Conservation (phyloP, 2,329 filamentous ascomycete genomes). For the Xylariaceae sp. region DNA sequence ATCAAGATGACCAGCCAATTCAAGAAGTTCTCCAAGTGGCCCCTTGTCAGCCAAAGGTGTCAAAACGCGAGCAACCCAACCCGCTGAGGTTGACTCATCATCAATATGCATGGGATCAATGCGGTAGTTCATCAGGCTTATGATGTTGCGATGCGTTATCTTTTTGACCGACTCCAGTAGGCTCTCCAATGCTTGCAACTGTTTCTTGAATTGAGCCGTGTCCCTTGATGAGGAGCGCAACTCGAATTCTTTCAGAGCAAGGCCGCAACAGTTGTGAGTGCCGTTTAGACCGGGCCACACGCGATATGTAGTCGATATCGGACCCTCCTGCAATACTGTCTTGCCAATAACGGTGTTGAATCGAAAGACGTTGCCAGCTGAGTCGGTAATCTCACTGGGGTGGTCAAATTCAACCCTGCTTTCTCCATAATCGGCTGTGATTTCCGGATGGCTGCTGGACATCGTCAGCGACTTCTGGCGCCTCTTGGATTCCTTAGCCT, state of each 20-base stretch:
- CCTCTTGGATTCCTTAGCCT: slow-evolving; percentile 68
- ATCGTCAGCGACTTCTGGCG: slow-evolving; percentile 59
- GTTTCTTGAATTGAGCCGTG: slow-evolving; percentile 71
- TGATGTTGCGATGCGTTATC: slow-evolving; percentile 76
- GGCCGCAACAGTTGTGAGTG: slow-evolving; percentile 62
- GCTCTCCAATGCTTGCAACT: slow-evolving; percentile 77
- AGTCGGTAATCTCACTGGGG: slow-evolving; percentile 67
- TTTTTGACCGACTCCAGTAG: slow-evolving; percentile 78
- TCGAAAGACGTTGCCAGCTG: slow-evolving; percentile 65
- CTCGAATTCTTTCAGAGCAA: slow-evolving; percentile 76
- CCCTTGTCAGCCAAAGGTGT: slow-evolving; percentile 82
- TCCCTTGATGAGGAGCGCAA: slow-evolving; percentile 66
- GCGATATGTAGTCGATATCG: slow-evolving; percentile 72
- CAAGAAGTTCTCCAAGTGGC: slow-evolving; percentile 80
- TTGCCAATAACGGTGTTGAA: slow-evolving; percentile 78
- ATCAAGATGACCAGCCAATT: slow-evolving; percentile 76
- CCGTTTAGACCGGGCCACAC: slow-evolving; percentile 71
- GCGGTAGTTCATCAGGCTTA: slow-evolving; percentile 83
- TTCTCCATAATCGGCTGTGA: slow-evolving; percentile 42
- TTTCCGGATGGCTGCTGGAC: slow-evolving; percentile 46
- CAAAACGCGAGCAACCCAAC: slow-evolving; percentile 78
- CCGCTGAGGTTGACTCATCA: slow-evolving; percentile 47
- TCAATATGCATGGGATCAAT: slow-evolving; percentile 63
- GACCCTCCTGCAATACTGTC: slow-evolving; percentile 68
- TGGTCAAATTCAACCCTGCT: slow-evolving; percentile 69